A percentile compares a stretch with the other conserved stretches of the same genome.
These are phyloP conservation scores for Onygenales sp. DNA, from an alignment of 2,329 filamentous ascomycete species.

Conservation along the genomic window DNA sequence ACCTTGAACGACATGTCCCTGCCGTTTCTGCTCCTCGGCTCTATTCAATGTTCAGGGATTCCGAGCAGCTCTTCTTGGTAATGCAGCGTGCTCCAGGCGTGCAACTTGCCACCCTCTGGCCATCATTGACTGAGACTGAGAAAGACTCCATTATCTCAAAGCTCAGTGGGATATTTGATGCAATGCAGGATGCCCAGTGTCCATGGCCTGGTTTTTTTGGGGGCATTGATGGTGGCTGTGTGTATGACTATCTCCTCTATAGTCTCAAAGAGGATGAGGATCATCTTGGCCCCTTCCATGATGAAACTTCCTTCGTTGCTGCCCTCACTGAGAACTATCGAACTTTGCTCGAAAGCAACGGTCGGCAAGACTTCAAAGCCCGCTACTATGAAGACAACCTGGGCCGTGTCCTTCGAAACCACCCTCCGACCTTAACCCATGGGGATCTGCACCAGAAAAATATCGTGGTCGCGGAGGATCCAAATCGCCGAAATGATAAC, in stretches of 20 bases:
- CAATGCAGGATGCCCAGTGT: constrained; percentile 14
- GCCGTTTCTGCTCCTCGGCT: constrained; percentile 19
- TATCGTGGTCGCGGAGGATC: constrained; percentile 17
- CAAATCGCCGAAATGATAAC: constrained; percentile 10
- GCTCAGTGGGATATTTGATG: constrained; percentile 15
- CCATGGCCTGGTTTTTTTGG: constrained; percentile 19
- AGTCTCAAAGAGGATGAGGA: constrained; percentile 8
- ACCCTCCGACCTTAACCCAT: constrained; percentile 21
- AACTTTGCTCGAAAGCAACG: constrained; percentile 12
- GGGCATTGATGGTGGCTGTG: constrained; percentile 13
- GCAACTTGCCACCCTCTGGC: constrained; percentile 13
- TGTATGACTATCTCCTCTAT: constrained; percentile 19
- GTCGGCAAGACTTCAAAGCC: constrained; percentile 15
- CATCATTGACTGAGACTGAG: constrained; percentile 15
- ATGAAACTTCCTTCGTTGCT: constrained; percentile 17
- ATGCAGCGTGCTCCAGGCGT: constrained; percentile 19
- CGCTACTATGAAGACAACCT: constrained; percentile 20
- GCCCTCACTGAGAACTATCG: constrained; percentile 18
- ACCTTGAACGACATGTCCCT: constrained; percentile 20
- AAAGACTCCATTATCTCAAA: constrained; percentile 19
- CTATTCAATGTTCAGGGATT: constrained; percentile 20
- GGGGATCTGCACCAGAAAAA: constrained; percentile 21
- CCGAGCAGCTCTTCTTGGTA: constrained; percentile 15
- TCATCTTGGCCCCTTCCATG: constrained; percentile 16
- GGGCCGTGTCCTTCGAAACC: constrained; percentile 15